These are phyloP conservation scores for Scutellaria baicalensis DNA, from an alignment of 257 asterid genomes.

Conservation along the genomic window DNA sequence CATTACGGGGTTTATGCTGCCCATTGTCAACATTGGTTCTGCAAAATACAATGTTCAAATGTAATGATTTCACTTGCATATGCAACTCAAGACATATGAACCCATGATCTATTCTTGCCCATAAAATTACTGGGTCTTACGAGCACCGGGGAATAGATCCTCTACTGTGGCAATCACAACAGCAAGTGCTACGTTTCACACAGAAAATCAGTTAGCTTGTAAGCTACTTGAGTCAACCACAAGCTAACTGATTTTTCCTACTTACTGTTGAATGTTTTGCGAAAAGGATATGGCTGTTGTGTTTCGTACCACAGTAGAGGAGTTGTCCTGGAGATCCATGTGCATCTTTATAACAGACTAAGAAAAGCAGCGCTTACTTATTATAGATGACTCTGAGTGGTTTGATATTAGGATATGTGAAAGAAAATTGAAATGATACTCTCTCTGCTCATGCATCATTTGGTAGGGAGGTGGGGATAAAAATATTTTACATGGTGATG, in stretches of 20 bases:
- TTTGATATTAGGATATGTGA: neutral
- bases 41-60: slow-evolving; percentile 12
- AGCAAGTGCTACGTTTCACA: too few relatives aligned
- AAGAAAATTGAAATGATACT: neutral
- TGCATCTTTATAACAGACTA: neutral
- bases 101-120: neutral
- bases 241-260: too few relatives aligned
- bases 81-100: neutral
- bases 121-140: neutral
- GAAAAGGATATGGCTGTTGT: too few relatives aligned
- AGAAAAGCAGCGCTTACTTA: neutral
- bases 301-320: too few relatives aligned
- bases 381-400: neutral
- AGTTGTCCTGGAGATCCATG: neutral
- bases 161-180: too few relatives aligned
- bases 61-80: neutral
- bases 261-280: too few relatives aligned
- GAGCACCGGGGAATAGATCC: neutral
- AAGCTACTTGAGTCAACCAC: too few relatives aligned
- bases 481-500: neutral
- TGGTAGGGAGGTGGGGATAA: too few relatives aligned
- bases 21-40: slow-evolving; percentile 94
- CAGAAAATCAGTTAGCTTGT: too few relatives aligned
- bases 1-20: slow-evolving; percentile 71
- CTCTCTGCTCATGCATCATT: too few relatives aligned